Conservation (phyloP, 768 basidiomycete genomes). For the Amanita fuliginea region DNA sequence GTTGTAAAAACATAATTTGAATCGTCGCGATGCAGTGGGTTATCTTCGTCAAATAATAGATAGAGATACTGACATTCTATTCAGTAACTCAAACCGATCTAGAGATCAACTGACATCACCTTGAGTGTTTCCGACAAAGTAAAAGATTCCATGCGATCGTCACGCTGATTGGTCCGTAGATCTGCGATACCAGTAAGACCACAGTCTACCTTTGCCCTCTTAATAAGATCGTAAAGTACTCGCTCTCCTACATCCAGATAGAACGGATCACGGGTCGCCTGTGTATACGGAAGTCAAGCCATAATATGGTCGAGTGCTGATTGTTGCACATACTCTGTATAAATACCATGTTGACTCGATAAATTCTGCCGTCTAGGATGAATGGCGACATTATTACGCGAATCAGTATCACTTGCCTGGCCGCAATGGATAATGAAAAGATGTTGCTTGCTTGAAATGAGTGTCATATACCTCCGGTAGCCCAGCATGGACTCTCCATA, state of each 20-base stretch:
- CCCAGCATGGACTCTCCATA: constrained; percentile 82
- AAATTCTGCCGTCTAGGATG: constrained; percentile 47
- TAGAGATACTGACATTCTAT: constrained; percentile 64
- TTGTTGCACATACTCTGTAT: constrained; percentile 54
- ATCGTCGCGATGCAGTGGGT: constrained; percentile 61
- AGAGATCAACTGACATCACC: constrained; percentile 24
- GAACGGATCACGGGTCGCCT: constrained; percentile 89
- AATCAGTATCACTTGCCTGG: constrained; percentile 36
- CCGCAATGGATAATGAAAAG: constrained; percentile 69
- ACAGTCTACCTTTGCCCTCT: constrained; percentile 73
- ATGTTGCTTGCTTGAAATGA: constrained; percentile 57
- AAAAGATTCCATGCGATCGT: constrained; percentile 97
- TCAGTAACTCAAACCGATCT: neutral
- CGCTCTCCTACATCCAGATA: constrained; percentile 89
- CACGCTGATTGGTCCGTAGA: constrained; percentile 63
- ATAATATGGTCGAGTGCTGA: neutral
- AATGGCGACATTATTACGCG: neutral
- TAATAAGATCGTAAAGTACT: constrained; percentile 62
- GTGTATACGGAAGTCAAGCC: constrained; percentile 7
- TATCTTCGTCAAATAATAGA: constrained; percentile 83
- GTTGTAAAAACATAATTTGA: constrained; percentile 91
- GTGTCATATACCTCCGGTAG: constrained; percentile 92
- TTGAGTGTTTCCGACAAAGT: constrained; percentile 89
- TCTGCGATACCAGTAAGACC: constrained; percentile 79
- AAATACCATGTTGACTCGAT: constrained; percentile 96